These are phyloP conservation scores for Passalora sequoiae DNA, from an alignment of 2,329 filamentous ascomycete genomes.

Conservation along the genomic window DNA sequence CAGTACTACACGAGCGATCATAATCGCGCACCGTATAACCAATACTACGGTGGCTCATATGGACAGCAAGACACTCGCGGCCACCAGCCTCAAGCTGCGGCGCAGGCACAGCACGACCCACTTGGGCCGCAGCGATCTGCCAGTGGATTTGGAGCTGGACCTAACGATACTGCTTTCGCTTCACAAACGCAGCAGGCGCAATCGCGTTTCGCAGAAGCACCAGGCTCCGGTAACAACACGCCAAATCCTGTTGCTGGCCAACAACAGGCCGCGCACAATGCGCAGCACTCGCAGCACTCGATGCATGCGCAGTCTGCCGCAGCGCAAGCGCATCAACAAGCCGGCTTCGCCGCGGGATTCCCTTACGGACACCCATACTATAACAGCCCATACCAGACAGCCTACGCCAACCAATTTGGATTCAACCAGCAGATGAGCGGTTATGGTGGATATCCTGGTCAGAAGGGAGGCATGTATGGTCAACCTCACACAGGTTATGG, in stretches of 20 bases:
- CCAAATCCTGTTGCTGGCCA: conserved; percentile 68
- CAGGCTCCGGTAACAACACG: conserved; percentile 84
- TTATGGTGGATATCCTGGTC: conserved; percentile 43
- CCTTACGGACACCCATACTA: conserved; percentile 58
- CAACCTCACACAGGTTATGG: conserved; percentile 55
- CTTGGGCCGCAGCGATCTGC: conserved; percentile 70
- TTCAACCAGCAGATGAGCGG: conserved; percentile 45
- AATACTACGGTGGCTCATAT: conserved; percentile 56
- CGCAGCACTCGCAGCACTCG: conserved; percentile 39
- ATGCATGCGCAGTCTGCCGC: conserved; percentile 30
- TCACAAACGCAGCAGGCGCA: conserved; percentile 57
- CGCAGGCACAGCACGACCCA: conserved; percentile 58
- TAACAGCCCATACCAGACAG: conserved; percentile 56
- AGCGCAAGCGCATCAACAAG: conserved; percentile 39
- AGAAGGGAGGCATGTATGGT: conserved; percentile 51
- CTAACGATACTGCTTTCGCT: conserved; percentile 55
- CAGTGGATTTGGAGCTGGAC: conserved; percentile 64
- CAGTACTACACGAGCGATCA: conserved; percentile 79
- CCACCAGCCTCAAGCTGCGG: conserved; percentile 34
- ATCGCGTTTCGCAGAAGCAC: conserved; percentile 68
- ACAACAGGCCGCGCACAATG: conserved; percentile 40
- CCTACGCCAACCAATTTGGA: conserved; percentile 60
- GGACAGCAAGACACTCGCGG: conserved; percentile 41
- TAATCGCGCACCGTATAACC: conserved; percentile 66
- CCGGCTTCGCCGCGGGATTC: conserved; percentile 40